phyloP scores from a whole-genome alignment of 192 early-diverging fungal species.

The Dispira simplex region DNA sequence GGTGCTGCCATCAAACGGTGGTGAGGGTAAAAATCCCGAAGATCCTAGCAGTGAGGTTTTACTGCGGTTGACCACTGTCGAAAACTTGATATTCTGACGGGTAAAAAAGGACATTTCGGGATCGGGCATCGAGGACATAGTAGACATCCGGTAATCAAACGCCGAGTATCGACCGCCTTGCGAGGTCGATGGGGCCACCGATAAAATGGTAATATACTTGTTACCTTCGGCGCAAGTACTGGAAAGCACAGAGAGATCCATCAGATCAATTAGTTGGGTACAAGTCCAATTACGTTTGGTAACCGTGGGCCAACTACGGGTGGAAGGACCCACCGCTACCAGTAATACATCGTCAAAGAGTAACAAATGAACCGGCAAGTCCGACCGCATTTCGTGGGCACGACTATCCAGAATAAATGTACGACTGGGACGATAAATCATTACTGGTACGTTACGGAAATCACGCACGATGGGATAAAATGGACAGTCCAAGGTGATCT shows the following conservation, averaged over 20 bases:
- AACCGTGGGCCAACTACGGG: constrained; percentile 7
- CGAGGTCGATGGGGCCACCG: neutral
- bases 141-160: neutral
- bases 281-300: constrained; percentile 8
- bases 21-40: neutral
- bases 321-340: neutral
- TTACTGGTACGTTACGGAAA: constrained; percentile 6
- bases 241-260: constrained; percentile 2
- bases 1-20: neutral
- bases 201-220: constrained; percentile 10
- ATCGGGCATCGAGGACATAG: constrained; percentile 3
- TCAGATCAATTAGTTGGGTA: constrained; percentile 2
- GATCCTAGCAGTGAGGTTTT: neutral
- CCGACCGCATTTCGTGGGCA: constrained; percentile 1
- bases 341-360: constrained; percentile 10
- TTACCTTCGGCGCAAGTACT: constrained; percentile 8
- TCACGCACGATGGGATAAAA: neutral
- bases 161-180: neutral
- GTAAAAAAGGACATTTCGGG: neutral
- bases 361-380: neutral
- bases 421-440: constrained; percentile 11
- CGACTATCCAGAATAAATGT: neutral
- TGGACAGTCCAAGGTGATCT: neutral
- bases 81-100: neutral
- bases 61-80: neutral